Conservation (phyloP, 345 rosid genomes). For the Orychophragmus violaceus region DNA sequence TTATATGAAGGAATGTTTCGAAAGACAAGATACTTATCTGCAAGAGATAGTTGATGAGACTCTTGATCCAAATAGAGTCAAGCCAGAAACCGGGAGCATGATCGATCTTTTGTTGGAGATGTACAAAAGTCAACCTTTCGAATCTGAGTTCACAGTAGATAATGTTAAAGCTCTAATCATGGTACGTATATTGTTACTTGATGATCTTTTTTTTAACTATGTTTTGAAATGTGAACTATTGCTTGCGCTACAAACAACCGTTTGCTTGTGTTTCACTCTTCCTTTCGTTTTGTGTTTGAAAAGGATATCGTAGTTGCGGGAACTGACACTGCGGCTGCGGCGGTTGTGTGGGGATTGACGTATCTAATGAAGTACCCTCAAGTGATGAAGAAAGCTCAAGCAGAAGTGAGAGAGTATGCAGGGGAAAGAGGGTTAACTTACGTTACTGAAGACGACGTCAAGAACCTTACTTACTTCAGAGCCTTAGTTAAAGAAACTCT, state of each 20-base stretch:
- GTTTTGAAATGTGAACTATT: background rate
- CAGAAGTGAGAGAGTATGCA: too few species aligned
- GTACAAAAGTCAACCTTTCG: conserved; percentile 11
- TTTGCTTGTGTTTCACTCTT: background rate
- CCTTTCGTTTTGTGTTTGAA: background rate
- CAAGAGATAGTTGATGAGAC: conserved; percentile 28
- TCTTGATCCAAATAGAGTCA: conserved; percentile 22
- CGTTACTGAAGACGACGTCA: too few species aligned
- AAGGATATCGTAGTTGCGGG: conserved; percentile 29
- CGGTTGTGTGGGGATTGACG: conserved; percentile 34
- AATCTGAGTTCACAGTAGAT: conserved; percentile 13
- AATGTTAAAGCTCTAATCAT: conserved; percentile 27
- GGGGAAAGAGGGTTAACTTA: too few species aligned
- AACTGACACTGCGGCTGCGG: conserved; percentile 30
- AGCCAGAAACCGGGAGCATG: conserved; percentile 30
- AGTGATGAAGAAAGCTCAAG: too few species aligned
- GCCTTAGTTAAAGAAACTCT: too few species aligned
- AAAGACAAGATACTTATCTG: conserved; percentile 20
- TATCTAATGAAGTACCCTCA: too few species aligned
- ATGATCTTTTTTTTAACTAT: background rate
- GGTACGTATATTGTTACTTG: conserved; percentile 1
- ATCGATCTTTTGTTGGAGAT: conserved; percentile 24
- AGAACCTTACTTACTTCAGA: too few species aligned
- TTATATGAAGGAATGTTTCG: conserved; percentile 21
- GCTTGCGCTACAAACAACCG: background rate